These are phyloP conservation scores for Candolleomyces eurysporus DNA, from an alignment of 768 basidiomycete species.

Conservation along the genomic window DNA sequence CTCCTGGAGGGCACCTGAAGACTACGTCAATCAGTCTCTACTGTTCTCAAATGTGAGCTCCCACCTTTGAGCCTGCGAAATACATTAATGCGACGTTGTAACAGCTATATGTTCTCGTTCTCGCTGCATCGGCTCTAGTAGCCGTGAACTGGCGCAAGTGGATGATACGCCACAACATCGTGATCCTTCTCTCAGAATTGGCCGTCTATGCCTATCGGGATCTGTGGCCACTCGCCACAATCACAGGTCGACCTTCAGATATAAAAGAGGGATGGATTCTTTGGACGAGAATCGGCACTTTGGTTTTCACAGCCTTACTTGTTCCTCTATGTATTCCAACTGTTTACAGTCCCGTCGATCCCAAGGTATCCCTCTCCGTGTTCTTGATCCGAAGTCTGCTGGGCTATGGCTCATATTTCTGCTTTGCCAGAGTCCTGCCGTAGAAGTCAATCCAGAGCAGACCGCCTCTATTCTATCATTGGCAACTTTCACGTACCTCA, in stretches of 20 bases:
- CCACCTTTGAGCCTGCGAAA: background rate
- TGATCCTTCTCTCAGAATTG: conserved; percentile 36
- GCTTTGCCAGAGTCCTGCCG: background rate
- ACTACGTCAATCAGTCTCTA: background rate
- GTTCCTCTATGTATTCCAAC: conserved; percentile 54
- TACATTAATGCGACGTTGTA: background rate
- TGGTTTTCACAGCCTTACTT: conserved; percentile 41
- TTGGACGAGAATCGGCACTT: conserved; percentile 21
- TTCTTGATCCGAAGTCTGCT: background rate
- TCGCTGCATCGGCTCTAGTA: conserved; percentile 1
- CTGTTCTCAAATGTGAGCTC: background rate
- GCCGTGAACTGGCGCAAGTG: background rate
- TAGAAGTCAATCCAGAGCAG: conserved; percentile 46
- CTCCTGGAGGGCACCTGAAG: background rate
- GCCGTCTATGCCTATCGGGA: conserved; percentile 50
- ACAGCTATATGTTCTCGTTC: conserved; percentile 13
- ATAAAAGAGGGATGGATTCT: conserved; percentile 28
- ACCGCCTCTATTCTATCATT: conserved; percentile 45
- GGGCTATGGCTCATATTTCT: background rate
- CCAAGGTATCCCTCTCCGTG: conserved; percentile 22
- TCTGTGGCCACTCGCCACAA: conserved; percentile 56
- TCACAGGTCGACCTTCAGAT: conserved; percentile 38
- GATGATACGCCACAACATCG: conserved; percentile 7
- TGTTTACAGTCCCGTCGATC: conserved; percentile 52
- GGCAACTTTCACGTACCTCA: conserved; percentile 51